Evolutionary conservation across 2,329 filamentous ascomycete species (phyloP).

Genomic region (Neofusicoccum ribis): DNA sequence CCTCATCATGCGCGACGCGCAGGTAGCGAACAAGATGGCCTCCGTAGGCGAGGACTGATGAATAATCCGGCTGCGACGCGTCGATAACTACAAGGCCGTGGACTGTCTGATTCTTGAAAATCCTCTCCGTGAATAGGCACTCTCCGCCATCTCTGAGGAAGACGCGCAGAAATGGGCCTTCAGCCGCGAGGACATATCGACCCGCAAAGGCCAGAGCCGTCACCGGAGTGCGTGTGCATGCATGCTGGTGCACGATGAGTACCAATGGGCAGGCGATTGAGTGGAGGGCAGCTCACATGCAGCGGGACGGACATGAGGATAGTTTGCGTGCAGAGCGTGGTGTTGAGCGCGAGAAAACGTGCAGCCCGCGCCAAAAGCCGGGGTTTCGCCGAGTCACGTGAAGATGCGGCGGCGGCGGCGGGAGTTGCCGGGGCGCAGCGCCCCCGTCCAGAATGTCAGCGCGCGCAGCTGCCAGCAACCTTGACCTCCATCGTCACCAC

Average conservation of each 20-base stretch:
- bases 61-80: constrained; percentile 33
- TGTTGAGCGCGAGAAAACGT: background rate
- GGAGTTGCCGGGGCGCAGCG: background rate
- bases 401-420: background rate
- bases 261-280: background rate
- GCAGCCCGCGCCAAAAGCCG: background rate
- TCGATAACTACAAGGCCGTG: constrained; percentile 63
- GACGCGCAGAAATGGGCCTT: constrained; percentile 45
- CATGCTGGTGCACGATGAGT: constrained; percentile 31
- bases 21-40: constrained; percentile 50
- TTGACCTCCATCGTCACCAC: constrained; percentile 1
- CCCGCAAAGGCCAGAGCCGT: constrained; percentile 45
- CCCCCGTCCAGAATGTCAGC: constrained; percentile 7
- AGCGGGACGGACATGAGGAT: constrained; percentile 34
- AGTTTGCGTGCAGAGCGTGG: background rate
- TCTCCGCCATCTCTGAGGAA: constrained; percentile 33
- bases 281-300: constrained; percentile 29
- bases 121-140: constrained; percentile 37
- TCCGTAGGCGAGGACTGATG: constrained; percentile 36
- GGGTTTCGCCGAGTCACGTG: background rate
- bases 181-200: constrained; percentile 42
- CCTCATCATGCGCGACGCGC: constrained; percentile 3
- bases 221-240: constrained; percentile 44
- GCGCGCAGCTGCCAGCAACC: constrained; percentile 4
- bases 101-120: constrained; percentile 70